Evolutionary conservation across 163 green algal genomes (phyloP), one percentile per base, ranked within the genome.

Genomic region (Chlorella variabilis): DNA sequence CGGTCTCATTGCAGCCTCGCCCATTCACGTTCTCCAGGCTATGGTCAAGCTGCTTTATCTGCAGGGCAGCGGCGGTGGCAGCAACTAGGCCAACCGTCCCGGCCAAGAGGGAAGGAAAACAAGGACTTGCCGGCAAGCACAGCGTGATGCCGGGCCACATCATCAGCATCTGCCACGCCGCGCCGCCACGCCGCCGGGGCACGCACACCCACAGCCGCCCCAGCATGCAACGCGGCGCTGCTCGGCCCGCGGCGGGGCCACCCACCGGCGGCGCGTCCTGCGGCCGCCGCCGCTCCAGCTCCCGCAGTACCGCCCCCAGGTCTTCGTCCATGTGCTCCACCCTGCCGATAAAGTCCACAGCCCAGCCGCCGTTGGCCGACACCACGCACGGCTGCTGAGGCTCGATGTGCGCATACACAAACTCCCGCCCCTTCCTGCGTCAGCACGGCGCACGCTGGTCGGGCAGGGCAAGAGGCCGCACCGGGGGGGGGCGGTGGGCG

Each of bases 371-470:
- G 18, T 36, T 33, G 0, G 59, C 75, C 6, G 75, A 31, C 41
- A 48, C 17, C 18, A 81, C 29, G 75, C 75, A 81, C 25, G 48
- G 51, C 17, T 34, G 15, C 59, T 81, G 75, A 0, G 75, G 41
- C 11, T 81, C 7, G 29, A 81, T 81, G 75, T 81, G 75, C 27
- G 49, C 33, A 20, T 29, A 71, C 41, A 81, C 75, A 65, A 81
- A 81, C 11, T 73, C 61, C 0, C 7, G 39, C 0, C 59, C 59
- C 75, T 81, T 71, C 41, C 75, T 81, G 75, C 41, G 45, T 27
- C 2, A 18, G n/a, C n/a, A n/a, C n/a, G n/a, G n/a, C n/a, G n/a
- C n/a, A n/a, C n/a, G n/a, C n/a, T n/a, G 3, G 67, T 23, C 39
- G 5, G 18, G 31, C 4, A 23, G 70, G 45, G 20, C n/a, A 13